Base-by-base conservation (phyloP, 192 early-diverging fungal genomes). In the Martensiomyces pterosporus region DNA sequence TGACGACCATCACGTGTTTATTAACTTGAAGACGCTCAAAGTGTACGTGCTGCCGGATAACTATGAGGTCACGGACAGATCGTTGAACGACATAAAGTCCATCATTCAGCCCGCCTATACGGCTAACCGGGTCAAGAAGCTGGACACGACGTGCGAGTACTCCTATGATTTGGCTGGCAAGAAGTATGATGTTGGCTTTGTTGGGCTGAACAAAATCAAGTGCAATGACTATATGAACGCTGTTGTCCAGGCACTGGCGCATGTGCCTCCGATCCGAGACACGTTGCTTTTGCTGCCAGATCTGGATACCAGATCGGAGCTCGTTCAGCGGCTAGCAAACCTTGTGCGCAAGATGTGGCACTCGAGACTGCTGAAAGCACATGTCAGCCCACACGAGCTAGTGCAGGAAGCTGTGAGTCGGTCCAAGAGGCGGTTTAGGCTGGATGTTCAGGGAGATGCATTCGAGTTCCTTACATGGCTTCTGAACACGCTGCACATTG, bases 141-240 rank as follows among this genome's bases (percentile, higher is more conserved):
- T 98, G 9, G 92, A 97, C 50, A 69, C 60, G 23, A 64, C 69
- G 24, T 34, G 43, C 14, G 44, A 43, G 26, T 23, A 33, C 14
- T 82, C 88, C 2, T 85, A 81, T 43, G 96, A 98, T 67, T 64
- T 98, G 45, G 80, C 82, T 52, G 89, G 91, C 46, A 90, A 88
- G 51, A 69, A 75, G 43, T 98, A 93, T 47, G 40, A 92, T 9
- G 85, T 90, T 27, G 96, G 96, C 0, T 94, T 92, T 63, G 84
- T 97, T 19, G 93, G 96, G 2, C 56, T 98, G 24, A 97, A 97
- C 54, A 94, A 91, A 47, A 82, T 97, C 50, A 98, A 98, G 57
- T 80, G 81, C 13, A 98, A 93, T 57, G 93, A 96, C 58, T 94
- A 91, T 66, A 83, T 96, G 36, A 98, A 95, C 58, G 91, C 86